Conservation (phyloP, 768 basidiomycete species). For the Pisolithus orientalis region DNA sequence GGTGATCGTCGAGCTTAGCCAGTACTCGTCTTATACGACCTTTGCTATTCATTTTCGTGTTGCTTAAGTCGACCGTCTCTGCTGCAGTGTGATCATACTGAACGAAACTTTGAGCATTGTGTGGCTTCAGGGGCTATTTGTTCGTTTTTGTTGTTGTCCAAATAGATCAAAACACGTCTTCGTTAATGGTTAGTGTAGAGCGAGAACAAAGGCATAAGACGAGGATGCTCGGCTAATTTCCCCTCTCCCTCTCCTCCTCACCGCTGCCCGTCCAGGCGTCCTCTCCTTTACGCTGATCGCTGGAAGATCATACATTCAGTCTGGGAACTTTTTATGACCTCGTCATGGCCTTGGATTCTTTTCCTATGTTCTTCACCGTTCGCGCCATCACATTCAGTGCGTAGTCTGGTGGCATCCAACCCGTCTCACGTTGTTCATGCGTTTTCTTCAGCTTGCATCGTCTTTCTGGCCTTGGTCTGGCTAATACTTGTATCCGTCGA, state of each 20-base stretch:
- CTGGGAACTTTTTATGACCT: not conserved
- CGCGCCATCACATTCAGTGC: slow-evolving; percentile 25
- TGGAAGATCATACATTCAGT: slow-evolving; percentile 9
- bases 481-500: slow-evolving; percentile 40
- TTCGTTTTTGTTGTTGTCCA: too few relatives aligned
- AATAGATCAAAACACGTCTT: too few relatives aligned
- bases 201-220: too few relatives aligned
- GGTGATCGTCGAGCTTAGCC: too few relatives aligned
- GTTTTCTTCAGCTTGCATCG: slow-evolving; percentile 33
- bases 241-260: not conserved
- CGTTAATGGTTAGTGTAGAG: too few relatives aligned
- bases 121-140: too few relatives aligned
- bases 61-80: too few relatives aligned
- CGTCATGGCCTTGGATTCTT: slow-evolving; percentile 21
- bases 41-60: too few relatives aligned
- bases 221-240: too few relatives aligned
- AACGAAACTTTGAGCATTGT: too few relatives aligned
- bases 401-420: not conserved
- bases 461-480: slow-evolving; percentile 43
- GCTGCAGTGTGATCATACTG: too few relatives aligned
- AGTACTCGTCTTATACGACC: too few relatives aligned
- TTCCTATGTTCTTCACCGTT: slow-evolving; percentile 25
- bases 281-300: slow-evolving; percentile 15
- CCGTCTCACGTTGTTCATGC: not conserved
- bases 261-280: slow-evolving; percentile 12